phyloP scores from a whole-genome alignment of 139 green algal genomes.

The Chlorella ohadii region DNA sequence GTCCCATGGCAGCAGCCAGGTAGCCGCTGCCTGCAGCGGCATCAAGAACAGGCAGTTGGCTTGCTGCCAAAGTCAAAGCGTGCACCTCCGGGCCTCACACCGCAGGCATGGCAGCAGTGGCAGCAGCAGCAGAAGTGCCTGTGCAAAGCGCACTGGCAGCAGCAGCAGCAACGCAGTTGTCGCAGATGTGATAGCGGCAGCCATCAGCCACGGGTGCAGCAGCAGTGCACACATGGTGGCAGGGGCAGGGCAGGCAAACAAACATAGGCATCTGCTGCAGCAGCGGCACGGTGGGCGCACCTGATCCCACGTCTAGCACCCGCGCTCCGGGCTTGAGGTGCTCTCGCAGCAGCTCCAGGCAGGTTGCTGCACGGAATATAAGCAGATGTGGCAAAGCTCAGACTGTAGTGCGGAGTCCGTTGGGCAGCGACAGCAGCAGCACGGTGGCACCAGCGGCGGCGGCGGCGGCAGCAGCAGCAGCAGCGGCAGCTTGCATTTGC shows the following conservation, averaged over 20 bases:
- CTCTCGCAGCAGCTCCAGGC: slow-evolving; percentile 80
- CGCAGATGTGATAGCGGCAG: too few species aligned
- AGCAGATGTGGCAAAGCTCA: neutral
- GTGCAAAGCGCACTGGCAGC: too few species aligned
- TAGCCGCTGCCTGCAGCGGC: slow-evolving; percentile 66
- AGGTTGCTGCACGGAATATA: slow-evolving; percentile 38
- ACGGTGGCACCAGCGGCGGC: too few species aligned
- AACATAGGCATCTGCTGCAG: too few species aligned
- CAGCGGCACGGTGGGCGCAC: neutral
- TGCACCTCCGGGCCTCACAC: too few species aligned
- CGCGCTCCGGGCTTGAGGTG: slow-evolving; percentile 70
- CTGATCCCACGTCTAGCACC: slow-evolving; percentile 91
- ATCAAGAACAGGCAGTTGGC: neutral
- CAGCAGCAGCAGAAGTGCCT: neutral
- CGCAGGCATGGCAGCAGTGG: neutral
- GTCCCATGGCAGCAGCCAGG: slow-evolving; percentile 81
- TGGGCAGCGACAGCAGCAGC: too few species aligned
- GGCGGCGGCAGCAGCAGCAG: too few species aligned
- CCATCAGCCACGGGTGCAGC: too few species aligned
- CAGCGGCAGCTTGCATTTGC: neutral
- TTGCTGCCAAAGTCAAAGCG: too few species aligned
- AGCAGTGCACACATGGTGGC: too few species aligned
- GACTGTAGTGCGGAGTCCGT: neutral
- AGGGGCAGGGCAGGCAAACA: too few species aligned
- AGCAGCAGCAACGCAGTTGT: too few species aligned